Percentiles rank a stretch among this genome's conserved stretches.
Evolutionary conservation across 1,284 basidiomycete genomes (phyloP).

Genomic region (Phlebopus sp.): DNA sequence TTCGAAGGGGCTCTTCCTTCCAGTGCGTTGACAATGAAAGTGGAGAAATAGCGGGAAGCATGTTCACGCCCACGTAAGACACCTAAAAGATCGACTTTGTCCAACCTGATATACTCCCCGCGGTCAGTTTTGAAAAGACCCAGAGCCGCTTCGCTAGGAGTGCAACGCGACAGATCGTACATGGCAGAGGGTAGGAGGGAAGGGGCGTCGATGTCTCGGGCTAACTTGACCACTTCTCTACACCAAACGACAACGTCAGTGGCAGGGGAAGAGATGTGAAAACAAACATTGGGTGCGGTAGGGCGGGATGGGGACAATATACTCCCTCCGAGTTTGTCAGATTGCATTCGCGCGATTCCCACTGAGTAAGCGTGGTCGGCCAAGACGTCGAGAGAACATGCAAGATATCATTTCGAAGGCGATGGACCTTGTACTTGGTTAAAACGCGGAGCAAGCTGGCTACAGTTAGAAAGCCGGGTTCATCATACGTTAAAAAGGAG

Average conservation of each 20-base stretch:
- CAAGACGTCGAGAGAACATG: conserved; percentile 48
- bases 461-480: conserved; percentile 46
- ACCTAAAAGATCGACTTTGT: conserved; percentile 51
- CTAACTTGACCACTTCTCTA: conserved; percentile 45
- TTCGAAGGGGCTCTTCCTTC: conserved; percentile 55
- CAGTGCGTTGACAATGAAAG: conserved; percentile 67
- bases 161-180: conserved; percentile 50
- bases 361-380: conserved; percentile 56
- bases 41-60: conserved; percentile 66
- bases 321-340: conserved; percentile 46
- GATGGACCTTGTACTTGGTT: conserved; percentile 57
- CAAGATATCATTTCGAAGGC: conserved; percentile 53
- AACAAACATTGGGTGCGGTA: conserved; percentile 65
- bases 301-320: conserved; percentile 49
- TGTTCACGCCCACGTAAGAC: conserved; percentile 67
- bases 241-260: conserved; percentile 23
- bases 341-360: conserved; percentile 61
- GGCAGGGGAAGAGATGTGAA: conserved; percentile 12
- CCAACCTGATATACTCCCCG: conserved; percentile 35
- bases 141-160: conserved; percentile 40
- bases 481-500: conserved; percentile 42
- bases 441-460: conserved; percentile 58
- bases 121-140: conserved; percentile 31
- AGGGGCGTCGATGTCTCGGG: conserved; percentile 36
- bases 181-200: conserved; percentile 48